Evolutionary conservation across 1,284 basidiomycete genomes (phyloP).

Genomic region (Salmacisia buchloeana): DNA sequence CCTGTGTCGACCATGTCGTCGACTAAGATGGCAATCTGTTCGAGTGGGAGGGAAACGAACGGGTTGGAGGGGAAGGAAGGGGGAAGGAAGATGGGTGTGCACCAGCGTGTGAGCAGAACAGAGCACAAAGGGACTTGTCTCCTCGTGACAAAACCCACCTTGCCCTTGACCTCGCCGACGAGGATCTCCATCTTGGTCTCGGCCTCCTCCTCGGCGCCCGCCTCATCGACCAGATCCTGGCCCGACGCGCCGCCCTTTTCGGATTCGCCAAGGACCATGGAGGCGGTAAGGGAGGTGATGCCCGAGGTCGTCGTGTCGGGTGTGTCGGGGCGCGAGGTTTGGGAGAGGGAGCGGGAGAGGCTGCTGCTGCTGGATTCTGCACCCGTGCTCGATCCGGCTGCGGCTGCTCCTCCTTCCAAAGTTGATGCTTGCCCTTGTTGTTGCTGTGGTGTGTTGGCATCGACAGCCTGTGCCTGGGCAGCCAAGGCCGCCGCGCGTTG

Average conservation of each 20-base stretch:
- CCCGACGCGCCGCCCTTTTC: constrained; percentile 1
- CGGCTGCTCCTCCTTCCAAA: background rate
- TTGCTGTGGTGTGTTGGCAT: background rate
- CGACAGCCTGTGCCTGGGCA: background rate
- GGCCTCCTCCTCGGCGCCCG: constrained; percentile 46
- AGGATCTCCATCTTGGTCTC: constrained; percentile 74
- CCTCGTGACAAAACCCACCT: too few species aligned
- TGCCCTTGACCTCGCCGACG: constrained; percentile 91
- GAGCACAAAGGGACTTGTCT: background rate
- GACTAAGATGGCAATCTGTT: constrained; percentile 69
- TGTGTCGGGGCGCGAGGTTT: background rate
- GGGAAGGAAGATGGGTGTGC: background rate
- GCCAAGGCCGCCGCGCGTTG: constrained; percentile 19
- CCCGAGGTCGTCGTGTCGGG: background rate
- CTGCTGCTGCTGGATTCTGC: background rate
- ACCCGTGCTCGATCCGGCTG: background rate
- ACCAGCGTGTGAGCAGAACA: background rate
- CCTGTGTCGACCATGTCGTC: constrained; percentile 99
- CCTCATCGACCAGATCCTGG: background rate
- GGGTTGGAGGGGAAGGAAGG: background rate
- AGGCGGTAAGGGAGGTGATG: background rate
- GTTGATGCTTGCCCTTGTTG: background rate
- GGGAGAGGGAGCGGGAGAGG: background rate
- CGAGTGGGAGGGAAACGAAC: background rate
- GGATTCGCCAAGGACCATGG: constrained; percentile 1